A percentile compares a stretch with the other conserved stretches of the same genome.
Evolutionary conservation across 2,329 filamentous ascomycete species (phyloP).

Genomic region (Amesomyces nigricolor): DNA sequence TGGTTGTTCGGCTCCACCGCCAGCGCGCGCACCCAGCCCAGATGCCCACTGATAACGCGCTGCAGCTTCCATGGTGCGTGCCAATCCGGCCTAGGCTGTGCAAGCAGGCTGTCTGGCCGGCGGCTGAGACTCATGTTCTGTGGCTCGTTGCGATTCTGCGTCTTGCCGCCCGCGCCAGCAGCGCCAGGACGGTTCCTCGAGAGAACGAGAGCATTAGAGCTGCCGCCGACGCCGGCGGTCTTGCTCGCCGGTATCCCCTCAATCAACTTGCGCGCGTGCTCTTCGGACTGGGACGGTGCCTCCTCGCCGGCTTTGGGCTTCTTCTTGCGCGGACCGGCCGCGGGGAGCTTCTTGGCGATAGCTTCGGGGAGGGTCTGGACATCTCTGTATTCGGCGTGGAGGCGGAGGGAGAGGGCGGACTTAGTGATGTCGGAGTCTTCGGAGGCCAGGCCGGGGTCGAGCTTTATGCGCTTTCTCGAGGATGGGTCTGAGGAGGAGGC

Average conservation of each 20-base stretch:
- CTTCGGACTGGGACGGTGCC: constrained; percentile 31
- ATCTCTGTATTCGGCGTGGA: constrained; percentile 69
- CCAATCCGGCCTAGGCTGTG: constrained; percentile 75
- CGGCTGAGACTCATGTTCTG: constrained; percentile 35
- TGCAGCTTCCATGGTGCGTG: constrained; percentile 98
- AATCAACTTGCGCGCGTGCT: constrained; percentile 60
- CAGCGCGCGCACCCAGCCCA: constrained; percentile 87
- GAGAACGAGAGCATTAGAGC: constrained; percentile 36
- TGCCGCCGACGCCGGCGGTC: constrained; percentile 23
- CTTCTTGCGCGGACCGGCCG: constrained; percentile 54
- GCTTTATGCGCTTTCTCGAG: constrained; percentile 32
- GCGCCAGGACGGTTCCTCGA: constrained; percentile 27
- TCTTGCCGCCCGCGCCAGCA: constrained; percentile 21
- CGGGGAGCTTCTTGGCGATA: constrained; percentile 68
- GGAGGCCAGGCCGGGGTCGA: constrained; percentile 33
- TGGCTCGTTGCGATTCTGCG: constrained; percentile 29
- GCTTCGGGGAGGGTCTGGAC: constrained; percentile 71
- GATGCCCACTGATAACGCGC: constrained; percentile 91
- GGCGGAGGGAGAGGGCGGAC: constrained; percentile 49
- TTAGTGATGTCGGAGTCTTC: constrained; percentile 38
- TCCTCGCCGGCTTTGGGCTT: constrained; percentile 38
- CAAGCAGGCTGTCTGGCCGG: constrained; percentile 28
- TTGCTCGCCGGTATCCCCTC: constrained; percentile 52
- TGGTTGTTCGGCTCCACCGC: constrained; percentile 94
- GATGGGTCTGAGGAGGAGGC: constrained; percentile 14